Base-by-base conservation (phyloP, 2,329 filamentous ascomycete genomes). In the Beauveria asiatica region DNA sequence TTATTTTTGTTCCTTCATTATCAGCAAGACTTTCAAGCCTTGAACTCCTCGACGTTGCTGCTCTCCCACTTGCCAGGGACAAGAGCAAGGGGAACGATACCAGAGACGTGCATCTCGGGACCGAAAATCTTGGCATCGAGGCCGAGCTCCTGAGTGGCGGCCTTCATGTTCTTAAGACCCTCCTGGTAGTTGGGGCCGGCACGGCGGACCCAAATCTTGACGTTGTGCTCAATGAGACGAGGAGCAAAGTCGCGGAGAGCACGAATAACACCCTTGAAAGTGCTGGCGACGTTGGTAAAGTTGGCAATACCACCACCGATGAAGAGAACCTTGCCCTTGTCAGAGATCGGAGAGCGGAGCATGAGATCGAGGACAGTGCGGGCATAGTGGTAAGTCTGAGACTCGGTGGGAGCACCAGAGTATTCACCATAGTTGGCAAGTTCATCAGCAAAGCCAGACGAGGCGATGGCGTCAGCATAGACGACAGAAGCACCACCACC, bases 281-380 rank as follows among this genome's bases (percentile, higher is more conserved):
- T 99, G 70, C 89, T 94, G 63, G 94, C 94, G 59, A 99, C 94
- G 80, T 97, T 99, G 83, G 94, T 99, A 83, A 99, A 99, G 88
- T 99, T 99, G 83, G 94, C 94, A 84, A 99, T 99, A 84, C 94
- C 94, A 81, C 94, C 94, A 77, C 94, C 94, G 68, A 99, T 97
- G 85, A 99, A 99, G 66, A 99, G 88, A 58, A 99, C 91, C 85
- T 97, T 99, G 82, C 94, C 94, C 72, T 97, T 88, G 63, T 90
- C 84, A 76, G 85, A 82, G 73, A 85, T 76, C 62, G 94, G 93
- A 60, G 93, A 88, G 68, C 94, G 90, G 69, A 99, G 89, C 90
- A 99, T 96, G 65, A 99, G 86, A 76, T 99, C 94, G 65, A 99
- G 83, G 65, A 99, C 91, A 33, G 94, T 99, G 72, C 90, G 89